Conservation (phyloP, 2,329 filamentous ascomycete species). For the Aspergillus arachidicola region DNA sequence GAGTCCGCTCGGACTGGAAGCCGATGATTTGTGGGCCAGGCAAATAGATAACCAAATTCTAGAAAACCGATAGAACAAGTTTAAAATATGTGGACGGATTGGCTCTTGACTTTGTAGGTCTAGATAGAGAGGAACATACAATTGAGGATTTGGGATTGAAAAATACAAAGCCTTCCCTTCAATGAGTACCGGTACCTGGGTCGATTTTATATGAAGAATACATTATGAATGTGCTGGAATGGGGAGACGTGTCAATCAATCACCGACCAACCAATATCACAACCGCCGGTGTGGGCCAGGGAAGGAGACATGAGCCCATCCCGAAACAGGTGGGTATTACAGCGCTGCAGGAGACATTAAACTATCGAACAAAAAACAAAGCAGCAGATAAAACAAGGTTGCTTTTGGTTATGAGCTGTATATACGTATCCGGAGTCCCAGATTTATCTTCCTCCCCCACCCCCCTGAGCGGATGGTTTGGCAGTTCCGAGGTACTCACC, state of each 20-base stretch:
- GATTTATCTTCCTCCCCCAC: not conserved
- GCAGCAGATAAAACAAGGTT: not conserved
- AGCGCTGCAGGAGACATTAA: not conserved
- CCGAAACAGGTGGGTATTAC: not conserved
- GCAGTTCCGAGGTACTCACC: not conserved
- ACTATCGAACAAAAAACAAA: not conserved
- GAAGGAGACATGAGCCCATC: not conserved
- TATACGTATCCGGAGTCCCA: not conserved
- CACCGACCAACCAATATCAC: not conserved
- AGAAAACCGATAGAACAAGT: not conserved
- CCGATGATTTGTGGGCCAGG: not conserved
- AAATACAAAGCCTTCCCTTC: not conserved
- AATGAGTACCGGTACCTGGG: not conserved
- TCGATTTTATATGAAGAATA: not conserved
- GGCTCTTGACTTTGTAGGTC: not conserved
- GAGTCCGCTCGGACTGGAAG: slow-evolving; percentile 5
- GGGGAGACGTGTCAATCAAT: not conserved
- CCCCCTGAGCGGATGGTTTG: not conserved
- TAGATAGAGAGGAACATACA: not conserved
- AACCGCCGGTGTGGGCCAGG: not conserved
- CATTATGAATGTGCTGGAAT: not conserved
- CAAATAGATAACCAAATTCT: not conserved
- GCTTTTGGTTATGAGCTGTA: not conserved
- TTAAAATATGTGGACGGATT: not conserved
- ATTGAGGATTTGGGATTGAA: not conserved